Evolutionary conservation across 768 basidiomycete species (phyloP).

Genomic region (Russula dissimulans): DNA sequence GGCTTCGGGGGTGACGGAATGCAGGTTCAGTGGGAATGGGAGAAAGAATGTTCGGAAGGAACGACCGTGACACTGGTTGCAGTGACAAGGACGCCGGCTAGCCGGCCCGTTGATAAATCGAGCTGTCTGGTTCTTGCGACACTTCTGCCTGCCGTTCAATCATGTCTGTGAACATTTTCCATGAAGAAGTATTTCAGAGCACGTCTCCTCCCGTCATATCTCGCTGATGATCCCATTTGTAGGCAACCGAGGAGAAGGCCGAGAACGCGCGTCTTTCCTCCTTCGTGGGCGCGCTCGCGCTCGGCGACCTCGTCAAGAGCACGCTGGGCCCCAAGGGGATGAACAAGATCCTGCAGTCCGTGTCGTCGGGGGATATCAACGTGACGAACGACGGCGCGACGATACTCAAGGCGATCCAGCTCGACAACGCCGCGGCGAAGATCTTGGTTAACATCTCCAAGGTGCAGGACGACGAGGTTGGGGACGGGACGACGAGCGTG

Average conservation of each 20-base stretch:
- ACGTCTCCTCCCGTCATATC: neutral
- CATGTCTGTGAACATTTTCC: slow-evolving; percentile 68
- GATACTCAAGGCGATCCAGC: slow-evolving; percentile 92
- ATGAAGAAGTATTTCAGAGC: slow-evolving; percentile 40
- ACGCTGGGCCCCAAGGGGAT: slow-evolving; percentile 98
- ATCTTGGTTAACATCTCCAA: slow-evolving; percentile 99
- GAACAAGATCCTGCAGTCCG: slow-evolving; percentile 98
- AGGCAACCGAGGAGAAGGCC: slow-evolving; percentile 91
- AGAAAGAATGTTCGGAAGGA: too few species aligned
- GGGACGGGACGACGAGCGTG: slow-evolving; percentile 89
- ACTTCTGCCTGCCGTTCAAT: neutral
- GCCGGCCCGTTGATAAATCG: too few species aligned
- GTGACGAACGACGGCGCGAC: slow-evolving; percentile 99
- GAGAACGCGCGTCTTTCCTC: slow-evolving; percentile 97
- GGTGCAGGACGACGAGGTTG: slow-evolving; percentile 99
- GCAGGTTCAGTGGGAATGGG: too few species aligned
- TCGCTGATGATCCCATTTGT: neutral
- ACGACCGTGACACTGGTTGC: too few species aligned
- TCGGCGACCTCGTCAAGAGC: slow-evolving; percentile 97
- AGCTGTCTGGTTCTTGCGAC: too few species aligned
- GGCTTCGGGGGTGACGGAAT: too few species aligned
- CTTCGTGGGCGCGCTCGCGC: slow-evolving; percentile 93
- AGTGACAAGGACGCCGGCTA: too few species aligned
- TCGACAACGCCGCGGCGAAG: slow-evolving; percentile 98
- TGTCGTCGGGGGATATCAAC: slow-evolving; percentile 81